Conservation (phyloP, 805 yeast species). For the Sugiyamaella qingdaonensis region DNA sequence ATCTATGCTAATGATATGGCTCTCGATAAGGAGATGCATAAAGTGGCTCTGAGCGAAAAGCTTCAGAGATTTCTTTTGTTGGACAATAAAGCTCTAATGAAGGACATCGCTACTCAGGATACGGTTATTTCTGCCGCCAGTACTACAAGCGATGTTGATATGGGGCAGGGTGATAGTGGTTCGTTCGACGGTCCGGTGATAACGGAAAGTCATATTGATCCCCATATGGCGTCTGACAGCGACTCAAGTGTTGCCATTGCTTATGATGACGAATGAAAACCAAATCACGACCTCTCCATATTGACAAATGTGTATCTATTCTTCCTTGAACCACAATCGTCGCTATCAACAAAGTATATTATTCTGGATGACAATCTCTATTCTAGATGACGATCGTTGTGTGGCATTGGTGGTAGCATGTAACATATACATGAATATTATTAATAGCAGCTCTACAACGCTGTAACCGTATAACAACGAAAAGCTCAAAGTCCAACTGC, state of each 20-base stretch:
- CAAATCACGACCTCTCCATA: not conserved
- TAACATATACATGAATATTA: too few species aligned
- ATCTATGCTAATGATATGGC: constrained; percentile 21
- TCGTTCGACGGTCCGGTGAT: not conserved
- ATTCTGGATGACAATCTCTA: not conserved
- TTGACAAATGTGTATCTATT: not conserved
- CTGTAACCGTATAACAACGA: too few species aligned
- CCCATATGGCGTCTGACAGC: not conserved
- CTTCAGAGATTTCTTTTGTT: constrained; percentile 12
- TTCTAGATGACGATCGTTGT: not conserved
- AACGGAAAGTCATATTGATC: not conserved
- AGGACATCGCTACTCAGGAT: not conserved
- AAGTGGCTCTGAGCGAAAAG: constrained; percentile 5
- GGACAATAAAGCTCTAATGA: constrained; percentile 10
- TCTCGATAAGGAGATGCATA: constrained; percentile 9
- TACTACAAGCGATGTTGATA: not conserved
- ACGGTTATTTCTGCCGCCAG: not conserved
- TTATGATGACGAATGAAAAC: not conserved
- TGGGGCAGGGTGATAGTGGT: not conserved
- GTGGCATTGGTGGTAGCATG: too few species aligned
- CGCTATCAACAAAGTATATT: not conserved
- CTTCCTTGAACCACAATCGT: too few species aligned
- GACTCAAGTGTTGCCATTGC: not conserved
- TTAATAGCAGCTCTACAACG: too few species aligned
- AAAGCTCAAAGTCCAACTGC: too few species aligned